These are phyloP conservation scores for Liriodendron chinense DNA, from an alignment of 164 flowering plant genomes.

Conservation along the genomic window DNA sequence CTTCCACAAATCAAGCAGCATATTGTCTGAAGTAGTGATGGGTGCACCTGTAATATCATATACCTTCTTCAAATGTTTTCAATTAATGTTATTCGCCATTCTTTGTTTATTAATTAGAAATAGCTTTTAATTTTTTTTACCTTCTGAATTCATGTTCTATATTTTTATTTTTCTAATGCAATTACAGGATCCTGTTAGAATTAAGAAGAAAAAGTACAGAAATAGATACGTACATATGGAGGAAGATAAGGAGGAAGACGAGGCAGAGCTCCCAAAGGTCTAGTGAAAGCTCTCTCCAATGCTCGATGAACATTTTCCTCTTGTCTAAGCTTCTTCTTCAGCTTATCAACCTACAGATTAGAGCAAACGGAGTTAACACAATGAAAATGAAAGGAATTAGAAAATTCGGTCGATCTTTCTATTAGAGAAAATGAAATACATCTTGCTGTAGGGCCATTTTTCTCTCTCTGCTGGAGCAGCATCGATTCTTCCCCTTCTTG, in stretches of 20 bases:
- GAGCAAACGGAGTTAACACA: neutral
- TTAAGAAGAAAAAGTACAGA: neutral
- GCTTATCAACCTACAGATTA: slow-evolving; percentile 68
- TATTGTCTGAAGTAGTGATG: neutral
- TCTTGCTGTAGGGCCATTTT: slow-evolving; percentile 81
- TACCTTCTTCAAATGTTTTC: neutral
- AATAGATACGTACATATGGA: slow-evolving; percentile 44
- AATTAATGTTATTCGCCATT: neutral
- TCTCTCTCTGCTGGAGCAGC: slow-evolving; percentile 46
- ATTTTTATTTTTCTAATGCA: neutral
- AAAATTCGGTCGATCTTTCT: neutral
- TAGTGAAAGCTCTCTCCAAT: slow-evolving; percentile 75
- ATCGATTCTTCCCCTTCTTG: slow-evolving; percentile 29
- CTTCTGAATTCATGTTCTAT: neutral
- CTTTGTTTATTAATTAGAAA: neutral
- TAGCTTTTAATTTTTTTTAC: neutral
- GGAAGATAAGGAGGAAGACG: slow-evolving; percentile 96
- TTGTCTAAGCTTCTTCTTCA: slow-evolving; percentile 77
- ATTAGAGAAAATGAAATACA: slow-evolving; percentile 32
- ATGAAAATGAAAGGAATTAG: neutral
- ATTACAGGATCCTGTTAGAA: neutral
- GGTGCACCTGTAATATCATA: neutral
- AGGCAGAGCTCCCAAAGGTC: slow-evolving; percentile 91
- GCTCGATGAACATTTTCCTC: slow-evolving; percentile 90
- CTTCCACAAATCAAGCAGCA: neutral